Conservation (phyloP, 345 rosid genomes). For the Ceriops tagal region DNA sequence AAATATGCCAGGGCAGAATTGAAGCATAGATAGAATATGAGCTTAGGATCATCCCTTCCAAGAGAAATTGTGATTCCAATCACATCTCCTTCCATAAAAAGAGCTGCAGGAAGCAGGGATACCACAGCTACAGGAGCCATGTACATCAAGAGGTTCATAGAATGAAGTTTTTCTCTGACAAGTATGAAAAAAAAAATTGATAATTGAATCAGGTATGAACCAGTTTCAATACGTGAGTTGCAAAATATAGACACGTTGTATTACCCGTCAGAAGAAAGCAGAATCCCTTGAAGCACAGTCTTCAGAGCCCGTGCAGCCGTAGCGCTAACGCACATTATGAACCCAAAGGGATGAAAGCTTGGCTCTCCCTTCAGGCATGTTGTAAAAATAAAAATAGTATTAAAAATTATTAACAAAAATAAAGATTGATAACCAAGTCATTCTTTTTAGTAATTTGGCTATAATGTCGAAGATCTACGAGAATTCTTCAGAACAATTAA, state of each 20-base stretch:
- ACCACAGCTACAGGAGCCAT: slow-evolving; percentile 49
- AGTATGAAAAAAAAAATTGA: neutral
- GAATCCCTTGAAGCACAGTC: slow-evolving; percentile 45
- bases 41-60: slow-evolving; percentile 35
- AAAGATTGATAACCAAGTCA: neutral
- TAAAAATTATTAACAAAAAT: slow-evolving; percentile 3
- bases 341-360: slow-evolving; percentile 46
- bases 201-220: neutral
- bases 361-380: slow-evolving; percentile 42
- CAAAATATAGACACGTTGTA: neutral
- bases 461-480: no score
- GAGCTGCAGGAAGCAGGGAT: slow-evolving; percentile 34
- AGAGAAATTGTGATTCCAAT: slow-evolving; percentile 39
- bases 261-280: slow-evolving; percentile 52
- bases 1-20: slow-evolving; percentile 45
- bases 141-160: slow-evolving; percentile 52
- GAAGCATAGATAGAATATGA: slow-evolving; percentile 36
- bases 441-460: neutral
- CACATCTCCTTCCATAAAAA: slow-evolving; percentile 36
- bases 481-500: no score
- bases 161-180: slow-evolving; percentile 42
- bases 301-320: slow-evolving; percentile 48
- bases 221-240: neutral
- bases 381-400: slow-evolving; percentile 3
- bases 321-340: slow-evolving; percentile 37